Conservation (phyloP, 805 yeast genomes). For the Spathaspora arborariae region DNA sequence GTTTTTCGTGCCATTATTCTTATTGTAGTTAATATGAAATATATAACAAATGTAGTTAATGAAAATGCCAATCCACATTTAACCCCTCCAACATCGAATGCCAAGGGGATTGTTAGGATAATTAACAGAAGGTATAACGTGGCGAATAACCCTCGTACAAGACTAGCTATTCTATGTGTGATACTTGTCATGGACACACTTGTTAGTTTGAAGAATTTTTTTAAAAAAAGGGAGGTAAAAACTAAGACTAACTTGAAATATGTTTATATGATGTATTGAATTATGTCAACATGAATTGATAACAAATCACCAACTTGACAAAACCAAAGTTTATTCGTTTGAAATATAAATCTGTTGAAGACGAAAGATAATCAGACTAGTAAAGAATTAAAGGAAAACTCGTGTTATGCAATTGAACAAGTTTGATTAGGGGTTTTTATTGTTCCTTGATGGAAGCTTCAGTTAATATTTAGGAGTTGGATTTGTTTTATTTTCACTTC, state of each 20-base stretch:
- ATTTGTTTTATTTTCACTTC: background rate
- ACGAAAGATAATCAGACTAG: background rate
- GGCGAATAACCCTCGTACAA: constrained; percentile 8
- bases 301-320: background rate
- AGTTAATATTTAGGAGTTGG: background rate
- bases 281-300: background rate
- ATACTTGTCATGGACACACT: background rate
- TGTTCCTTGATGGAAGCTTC: background rate
- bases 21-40: constrained; percentile 69
- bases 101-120: constrained; percentile 80
- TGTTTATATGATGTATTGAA: background rate
- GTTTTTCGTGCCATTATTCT: constrained; percentile 49
- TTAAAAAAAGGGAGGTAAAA: background rate
- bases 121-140: constrained; percentile 60
- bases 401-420: background rate
- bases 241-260: background rate
- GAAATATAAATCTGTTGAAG: background rate
- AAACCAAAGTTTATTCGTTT: background rate
- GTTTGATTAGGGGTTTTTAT: background rate
- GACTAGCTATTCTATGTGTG: constrained; percentile 5
- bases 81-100: constrained; percentile 91
- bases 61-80: constrained; percentile 87
- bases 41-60: constrained; percentile 52
- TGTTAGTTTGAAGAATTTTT: too few relatives aligned
- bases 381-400: background rate